Conservation (phyloP, 768 basidiomycete genomes). For the Psilocybe cyanescens region DNA sequence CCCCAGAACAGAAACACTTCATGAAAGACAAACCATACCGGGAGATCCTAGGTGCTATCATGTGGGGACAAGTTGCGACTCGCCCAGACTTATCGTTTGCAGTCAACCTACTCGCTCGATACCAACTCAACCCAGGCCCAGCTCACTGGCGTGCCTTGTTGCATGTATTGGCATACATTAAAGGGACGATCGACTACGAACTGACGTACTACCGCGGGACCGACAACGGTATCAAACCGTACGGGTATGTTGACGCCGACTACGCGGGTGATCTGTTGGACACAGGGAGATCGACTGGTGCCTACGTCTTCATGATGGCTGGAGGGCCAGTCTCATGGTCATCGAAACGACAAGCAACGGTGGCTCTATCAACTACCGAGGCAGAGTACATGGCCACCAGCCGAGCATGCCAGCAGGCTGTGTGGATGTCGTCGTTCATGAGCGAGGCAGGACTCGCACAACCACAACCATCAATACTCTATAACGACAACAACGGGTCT, state of each 20-base stretch:
- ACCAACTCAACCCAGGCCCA: slow-evolving; percentile 27
- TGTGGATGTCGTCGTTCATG: too few relatives aligned
- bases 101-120: slow-evolving; percentile 22
- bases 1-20: background rate
- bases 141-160: slow-evolving; percentile 40
- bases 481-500: too few relatives aligned
- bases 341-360: slow-evolving; percentile 29
- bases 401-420: too few relatives aligned
- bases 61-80: slow-evolving; percentile 26
- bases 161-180: slow-evolving; percentile 38
- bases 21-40: slow-evolving; percentile 32
- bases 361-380: slow-evolving; percentile 16
- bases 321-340: slow-evolving; percentile 33
- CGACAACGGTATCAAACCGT: background rate
- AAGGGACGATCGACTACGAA: slow-evolving; percentile 18
- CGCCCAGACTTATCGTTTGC: slow-evolving; percentile 31
- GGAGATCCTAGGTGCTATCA: slow-evolving; percentile 25
- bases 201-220: background rate
- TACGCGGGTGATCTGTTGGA: slow-evolving; percentile 22
- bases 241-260: slow-evolving; percentile 28
- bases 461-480: too few relatives aligned
- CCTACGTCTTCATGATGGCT: slow-evolving; percentile 31
- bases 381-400: too few relatives aligned
- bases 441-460: too few relatives aligned
- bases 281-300: slow-evolving; percentile 28